Conservation (phyloP, 768 basidiomycete genomes). For the Tricholoma flavovirens region DNA sequence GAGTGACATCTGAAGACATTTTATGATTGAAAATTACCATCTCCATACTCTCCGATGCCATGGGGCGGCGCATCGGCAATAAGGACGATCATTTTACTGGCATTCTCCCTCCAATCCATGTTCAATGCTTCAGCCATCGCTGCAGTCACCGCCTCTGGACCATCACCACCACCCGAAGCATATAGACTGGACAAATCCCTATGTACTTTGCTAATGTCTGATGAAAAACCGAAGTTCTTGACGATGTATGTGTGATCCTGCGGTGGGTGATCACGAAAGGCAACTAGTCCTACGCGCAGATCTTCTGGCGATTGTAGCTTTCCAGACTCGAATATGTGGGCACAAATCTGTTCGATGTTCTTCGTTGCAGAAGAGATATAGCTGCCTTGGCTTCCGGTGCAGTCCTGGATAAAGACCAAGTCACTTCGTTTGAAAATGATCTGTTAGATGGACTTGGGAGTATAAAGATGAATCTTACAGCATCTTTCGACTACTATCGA, state of each 20-base stretch:
- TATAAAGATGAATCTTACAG: conserved; percentile 45
- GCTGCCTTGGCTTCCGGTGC: conserved; percentile 86
- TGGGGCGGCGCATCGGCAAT: conserved; percentile 98
- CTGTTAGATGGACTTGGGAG: conserved; percentile 11
- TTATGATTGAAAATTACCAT: conserved; percentile 51
- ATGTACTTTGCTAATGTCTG: conserved; percentile 84
- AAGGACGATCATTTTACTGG: conserved; percentile 94
- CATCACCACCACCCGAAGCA: conserved; percentile 90
- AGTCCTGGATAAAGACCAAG: conserved; percentile 93
- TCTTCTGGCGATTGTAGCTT: conserved; percentile 85
- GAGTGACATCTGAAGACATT: conserved; percentile 10
- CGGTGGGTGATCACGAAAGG: conserved; percentile 95
- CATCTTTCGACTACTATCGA: conserved; percentile 56
- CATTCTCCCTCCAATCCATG: conserved; percentile 85
- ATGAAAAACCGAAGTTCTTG: conserved; percentile 92
- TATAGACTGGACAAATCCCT: conserved; percentile 77
- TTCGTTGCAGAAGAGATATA: conserved; percentile 92
- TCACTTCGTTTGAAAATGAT: conserved; percentile 46
- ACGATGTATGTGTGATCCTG: conserved; percentile 95
- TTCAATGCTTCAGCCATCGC: conserved; percentile 80
- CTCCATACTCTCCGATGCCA: conserved; percentile 95
- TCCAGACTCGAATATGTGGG: conserved; percentile 91
- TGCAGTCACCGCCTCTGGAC: conserved; percentile 95
- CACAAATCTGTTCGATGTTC: conserved; percentile 95
- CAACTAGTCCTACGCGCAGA: conserved; percentile 86